Percentiles rank a stretch among this genome's conserved stretches.
These are phyloP conservation scores for Globisporangium canariense DNA, from an alignment of 352 stramenopile species.

Conservation along the genomic window DNA sequence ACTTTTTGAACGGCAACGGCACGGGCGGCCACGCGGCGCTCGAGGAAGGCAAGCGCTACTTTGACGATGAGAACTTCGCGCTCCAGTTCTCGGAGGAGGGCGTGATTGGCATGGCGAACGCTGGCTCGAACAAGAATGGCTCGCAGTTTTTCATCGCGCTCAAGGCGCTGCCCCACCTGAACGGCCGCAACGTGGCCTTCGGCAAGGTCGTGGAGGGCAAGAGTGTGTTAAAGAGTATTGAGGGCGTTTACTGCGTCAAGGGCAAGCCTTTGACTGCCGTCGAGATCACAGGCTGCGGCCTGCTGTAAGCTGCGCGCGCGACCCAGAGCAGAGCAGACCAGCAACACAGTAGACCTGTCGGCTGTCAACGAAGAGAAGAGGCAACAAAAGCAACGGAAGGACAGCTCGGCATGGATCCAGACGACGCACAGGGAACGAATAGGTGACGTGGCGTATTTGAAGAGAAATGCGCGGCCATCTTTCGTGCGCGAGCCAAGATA, in stretches of 20 bases:
- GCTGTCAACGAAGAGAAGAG: not conserved
- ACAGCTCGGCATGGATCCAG: not conserved
- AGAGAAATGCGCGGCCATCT: not conserved
- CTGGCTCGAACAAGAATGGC: slow-evolving; percentile 96
- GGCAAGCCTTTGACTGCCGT: slow-evolving; percentile 79
- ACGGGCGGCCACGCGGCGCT: slow-evolving; percentile 77
- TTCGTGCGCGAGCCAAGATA: not conserved
- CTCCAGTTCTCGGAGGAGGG: slow-evolving; percentile 83
- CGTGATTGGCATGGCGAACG: slow-evolving; percentile 97
- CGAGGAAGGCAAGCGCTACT: slow-evolving; percentile 63
- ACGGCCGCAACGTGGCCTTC: slow-evolving; percentile 86
- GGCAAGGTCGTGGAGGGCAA: slow-evolving; percentile 85
- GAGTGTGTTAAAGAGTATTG: slow-evolving; percentile 80
- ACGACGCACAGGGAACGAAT: slow-evolving; percentile 1
- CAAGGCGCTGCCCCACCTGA: slow-evolving; percentile 75
- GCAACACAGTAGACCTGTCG: not conserved
- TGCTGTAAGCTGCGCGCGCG: slow-evolving; percentile 45
- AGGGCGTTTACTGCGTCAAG: slow-evolving; percentile 80
- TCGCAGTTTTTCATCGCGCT: slow-evolving; percentile 99
- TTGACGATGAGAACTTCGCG: slow-evolving; percentile 86
- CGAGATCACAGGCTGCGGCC: slow-evolving; percentile 73
- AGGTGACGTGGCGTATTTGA: not conserved
- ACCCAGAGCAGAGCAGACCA: not conserved
- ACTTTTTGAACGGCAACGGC: slow-evolving; percentile 71
- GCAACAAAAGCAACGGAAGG: not conserved